A percentile compares a stretch with the other conserved stretches of the same genome.
Conservation (phyloP, 441 rosid genomes). For the Pelargonium myrrhifolium region DNA sequence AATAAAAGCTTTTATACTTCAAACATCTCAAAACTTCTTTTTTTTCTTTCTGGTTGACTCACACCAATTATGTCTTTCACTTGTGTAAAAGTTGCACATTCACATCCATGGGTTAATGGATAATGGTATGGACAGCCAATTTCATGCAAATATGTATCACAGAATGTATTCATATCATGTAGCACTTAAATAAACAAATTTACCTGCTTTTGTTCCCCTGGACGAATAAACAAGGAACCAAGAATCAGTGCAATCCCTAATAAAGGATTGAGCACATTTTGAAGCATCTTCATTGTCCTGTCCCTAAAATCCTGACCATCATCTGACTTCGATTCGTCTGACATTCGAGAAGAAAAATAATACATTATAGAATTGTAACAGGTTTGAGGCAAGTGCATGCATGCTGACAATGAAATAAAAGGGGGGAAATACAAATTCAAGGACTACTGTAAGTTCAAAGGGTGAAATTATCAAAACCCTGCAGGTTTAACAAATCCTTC, state of each 20-base stretch:
- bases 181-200: not conserved
- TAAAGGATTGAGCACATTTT: not conserved
- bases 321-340: not conserved
- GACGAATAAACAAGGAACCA: not conserved
- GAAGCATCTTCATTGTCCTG: not conserved
- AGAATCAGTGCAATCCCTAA: not conserved
- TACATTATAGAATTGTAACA: not conserved
- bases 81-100: too few relatives aligned
- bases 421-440: not conserved
- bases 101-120: too few relatives aligned
- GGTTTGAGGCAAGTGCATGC: not conserved
- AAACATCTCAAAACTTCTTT: not conserved
- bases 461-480: not conserved
- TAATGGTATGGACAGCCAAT: not conserved
- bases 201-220: constrained; percentile 13
- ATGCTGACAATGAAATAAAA: not conserved
- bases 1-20: not conserved
- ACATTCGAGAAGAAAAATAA: not conserved
- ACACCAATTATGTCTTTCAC: too few relatives aligned
- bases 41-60: not conserved
- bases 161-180: not conserved
- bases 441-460: not conserved
- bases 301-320: not conserved
- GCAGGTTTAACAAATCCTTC: not conserved
- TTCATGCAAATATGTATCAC: not conserved